Percentiles rank a stretch among this genome's conserved stretches.
Evolutionary conservation across 768 basidiomycete genomes (phyloP).

Genomic region (Dioszegia hungarica): DNA sequence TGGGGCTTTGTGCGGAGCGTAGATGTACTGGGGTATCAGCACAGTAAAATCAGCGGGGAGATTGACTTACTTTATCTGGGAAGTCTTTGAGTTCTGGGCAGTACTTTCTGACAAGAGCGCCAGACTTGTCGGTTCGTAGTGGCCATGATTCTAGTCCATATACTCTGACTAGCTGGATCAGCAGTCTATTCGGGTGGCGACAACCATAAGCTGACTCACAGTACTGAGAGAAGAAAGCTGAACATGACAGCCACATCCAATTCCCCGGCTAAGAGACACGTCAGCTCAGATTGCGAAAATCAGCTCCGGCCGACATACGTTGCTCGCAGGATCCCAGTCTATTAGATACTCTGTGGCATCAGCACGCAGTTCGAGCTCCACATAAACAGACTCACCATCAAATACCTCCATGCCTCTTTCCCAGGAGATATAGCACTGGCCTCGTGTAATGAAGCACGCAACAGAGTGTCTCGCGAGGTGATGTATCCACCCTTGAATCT

Average conservation of each 20-base stretch:
- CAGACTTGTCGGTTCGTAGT: constrained; percentile 47
- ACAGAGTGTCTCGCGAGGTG: constrained; percentile 49
- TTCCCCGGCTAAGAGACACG: constrained; percentile 35
- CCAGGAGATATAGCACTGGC: constrained; percentile 51
- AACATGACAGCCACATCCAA: constrained; percentile 51
- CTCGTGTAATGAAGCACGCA: constrained; percentile 50
- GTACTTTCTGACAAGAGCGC: constrained; percentile 47
- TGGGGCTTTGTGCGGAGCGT: constrained; percentile 49
- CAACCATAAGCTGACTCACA: constrained; percentile 24
- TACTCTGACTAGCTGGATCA: constrained; percentile 32
- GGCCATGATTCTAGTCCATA: constrained; percentile 47
- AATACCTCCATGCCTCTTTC: constrained; percentile 52
- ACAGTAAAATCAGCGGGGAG: not conserved
- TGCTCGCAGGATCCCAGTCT: constrained; percentile 49
- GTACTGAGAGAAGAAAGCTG: constrained; percentile 49
- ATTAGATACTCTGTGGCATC: constrained; percentile 42
- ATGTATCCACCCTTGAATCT: constrained; percentile 51
- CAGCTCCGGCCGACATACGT: constrained; percentile 19
- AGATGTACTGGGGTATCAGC: constrained; percentile 45
- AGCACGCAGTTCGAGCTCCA: not conserved
- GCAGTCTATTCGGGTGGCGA: not conserved
- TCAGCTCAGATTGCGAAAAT: not conserved
- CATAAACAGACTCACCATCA: constrained; percentile 42
- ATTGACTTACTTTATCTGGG: constrained; percentile 48
- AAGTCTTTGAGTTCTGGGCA: constrained; percentile 50